Evolutionary conservation across 2,329 filamentous ascomycete genomes (phyloP), one percentile per base, ranked within the genome.

Genomic region (Hypoxylon sp.): DNA sequence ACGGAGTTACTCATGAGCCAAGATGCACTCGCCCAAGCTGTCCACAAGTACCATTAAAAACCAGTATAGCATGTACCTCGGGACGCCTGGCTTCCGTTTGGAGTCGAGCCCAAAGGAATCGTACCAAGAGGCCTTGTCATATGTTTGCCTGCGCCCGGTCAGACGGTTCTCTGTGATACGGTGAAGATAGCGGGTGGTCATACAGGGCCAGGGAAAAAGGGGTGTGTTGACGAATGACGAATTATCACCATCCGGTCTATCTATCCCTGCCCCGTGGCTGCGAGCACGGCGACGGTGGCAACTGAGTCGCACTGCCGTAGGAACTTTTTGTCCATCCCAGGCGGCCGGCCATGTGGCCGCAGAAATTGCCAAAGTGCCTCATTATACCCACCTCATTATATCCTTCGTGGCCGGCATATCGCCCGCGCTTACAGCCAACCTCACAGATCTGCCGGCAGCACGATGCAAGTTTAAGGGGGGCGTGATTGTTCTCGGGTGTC

Each of bases 401-500:
- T n/a, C n/a, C n/a, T n/a, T 58, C 50, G 13, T 17, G 48, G 51
- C 20, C 46, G 26, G 17, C 46, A 45, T 31, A 42, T n/a, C 35
- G 15, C 17, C 13, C 26, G 43, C 54, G 35, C 42, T 58, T 17
- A 38, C 33, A 21, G 43, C 48, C 33, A 29, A 18, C 43, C 43
- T 26, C n/a, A 15, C 26, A 38, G 40, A 59, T 59, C 47, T 55
- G 45, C 59, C 49, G 54, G 45, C 35, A n/a, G 47, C 24, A 13
- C 17, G 2, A 21, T 21, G 18, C 47, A 20, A 29, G 26, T 51
- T 48, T 40, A 29, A 26, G 29, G 31, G n/a, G 31, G 21, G 35
- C 46, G 47, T 37, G 26, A 48, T 38, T 42, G 26, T 48, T 51
- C 35, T 23, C 47, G 42, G 17, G 15, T 24, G 11, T n/a, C 31